Evolutionary conservation across 2,329 filamentous ascomycete species (phyloP).

Genomic region (Trichoderma harzianum): DNA sequence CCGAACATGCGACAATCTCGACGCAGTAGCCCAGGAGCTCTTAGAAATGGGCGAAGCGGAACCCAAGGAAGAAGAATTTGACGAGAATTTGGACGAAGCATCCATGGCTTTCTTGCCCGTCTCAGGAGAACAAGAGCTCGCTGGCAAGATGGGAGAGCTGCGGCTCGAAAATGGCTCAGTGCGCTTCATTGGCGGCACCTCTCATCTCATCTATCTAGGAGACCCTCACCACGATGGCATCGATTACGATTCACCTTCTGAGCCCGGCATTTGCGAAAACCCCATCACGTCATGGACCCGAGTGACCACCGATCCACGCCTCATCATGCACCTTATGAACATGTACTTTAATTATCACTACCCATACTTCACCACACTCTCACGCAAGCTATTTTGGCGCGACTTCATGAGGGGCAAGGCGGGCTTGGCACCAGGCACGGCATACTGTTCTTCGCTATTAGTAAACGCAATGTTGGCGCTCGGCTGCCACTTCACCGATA

Average conservation of each 20-base stretch:
- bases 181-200: slow-evolving; percentile 90
- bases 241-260: slow-evolving; percentile 40
- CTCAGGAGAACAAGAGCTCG: slow-evolving; percentile 72
- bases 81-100: slow-evolving; percentile 38
- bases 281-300: slow-evolving; percentile 83
- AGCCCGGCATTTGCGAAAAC: slow-evolving; percentile 56
- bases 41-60: slow-evolving; percentile 39
- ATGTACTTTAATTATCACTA: slow-evolving; percentile 99
- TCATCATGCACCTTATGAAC: slow-evolving; percentile 84
- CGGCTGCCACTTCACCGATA: slow-evolving; percentile 87
- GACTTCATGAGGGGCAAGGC: slow-evolving; percentile 75
- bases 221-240: slow-evolving; percentile 38
- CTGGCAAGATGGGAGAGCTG: slow-evolving; percentile 89
- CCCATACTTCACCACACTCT: slow-evolving; percentile 88
- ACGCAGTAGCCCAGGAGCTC: slow-evolving; percentile 53
- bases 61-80: slow-evolving; percentile 27
- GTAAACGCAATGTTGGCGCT: slow-evolving; percentile 93
- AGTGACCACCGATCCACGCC: slow-evolving; percentile 73
- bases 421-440: slow-evolving; percentile 45
- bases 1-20: slow-evolving; percentile 73
- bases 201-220: slow-evolving; percentile 81
- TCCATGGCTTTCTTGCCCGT: slow-evolving; percentile 40
- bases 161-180: slow-evolving; percentile 82
- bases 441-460: slow-evolving; percentile 83
- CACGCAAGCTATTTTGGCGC: slow-evolving; percentile 79